phyloP scores from a whole-genome alignment of 805 yeast species.

The Pichia phayaonensis region DNA sequence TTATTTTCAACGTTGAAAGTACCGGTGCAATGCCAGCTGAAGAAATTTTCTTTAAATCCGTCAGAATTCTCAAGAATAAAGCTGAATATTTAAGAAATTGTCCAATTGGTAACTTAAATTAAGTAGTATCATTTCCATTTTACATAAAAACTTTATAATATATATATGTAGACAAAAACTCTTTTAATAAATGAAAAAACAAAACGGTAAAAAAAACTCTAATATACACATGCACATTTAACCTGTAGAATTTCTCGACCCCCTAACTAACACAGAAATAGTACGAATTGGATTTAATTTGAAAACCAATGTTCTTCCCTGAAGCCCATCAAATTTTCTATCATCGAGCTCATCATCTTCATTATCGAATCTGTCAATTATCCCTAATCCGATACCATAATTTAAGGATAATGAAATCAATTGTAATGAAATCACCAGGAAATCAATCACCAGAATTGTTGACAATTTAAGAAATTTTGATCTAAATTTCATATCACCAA shows the following conservation, averaged over 20 bases:
- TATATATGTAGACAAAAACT: not conserved
- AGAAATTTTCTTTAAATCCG: constrained; percentile 87
- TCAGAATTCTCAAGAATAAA: constrained; percentile 78
- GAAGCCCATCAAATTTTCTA: constrained; percentile 35
- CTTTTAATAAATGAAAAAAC: not conserved
- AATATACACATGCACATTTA: not conserved
- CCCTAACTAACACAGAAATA: no score
- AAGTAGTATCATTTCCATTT: not conserved
- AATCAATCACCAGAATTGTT: constrained; percentile 26
- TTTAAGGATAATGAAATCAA: constrained; percentile 25
- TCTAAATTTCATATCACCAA: constrained; percentile 35
- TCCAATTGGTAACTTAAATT: constrained; percentile 48
- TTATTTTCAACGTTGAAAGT: constrained; percentile 89
- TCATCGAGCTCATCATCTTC: constrained; percentile 15
- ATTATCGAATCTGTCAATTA: constrained; percentile 22
- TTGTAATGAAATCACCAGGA: constrained; percentile 25
- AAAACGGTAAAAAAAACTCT: no score
- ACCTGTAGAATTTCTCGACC: not conserved
- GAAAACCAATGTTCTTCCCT: constrained; percentile 33
- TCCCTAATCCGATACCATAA: constrained; percentile 24
- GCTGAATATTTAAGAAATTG: constrained; percentile 72
- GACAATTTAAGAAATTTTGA: constrained; percentile 22
- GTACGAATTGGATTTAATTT: constrained; percentile 29
- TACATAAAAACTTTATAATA: not conserved
- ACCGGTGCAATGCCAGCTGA: constrained; percentile 97